Percentiles rank a stretch among this genome's conserved stretches.
Conservation (phyloP, 139 green algal species). For the Picochlorum costavermella region DNA sequence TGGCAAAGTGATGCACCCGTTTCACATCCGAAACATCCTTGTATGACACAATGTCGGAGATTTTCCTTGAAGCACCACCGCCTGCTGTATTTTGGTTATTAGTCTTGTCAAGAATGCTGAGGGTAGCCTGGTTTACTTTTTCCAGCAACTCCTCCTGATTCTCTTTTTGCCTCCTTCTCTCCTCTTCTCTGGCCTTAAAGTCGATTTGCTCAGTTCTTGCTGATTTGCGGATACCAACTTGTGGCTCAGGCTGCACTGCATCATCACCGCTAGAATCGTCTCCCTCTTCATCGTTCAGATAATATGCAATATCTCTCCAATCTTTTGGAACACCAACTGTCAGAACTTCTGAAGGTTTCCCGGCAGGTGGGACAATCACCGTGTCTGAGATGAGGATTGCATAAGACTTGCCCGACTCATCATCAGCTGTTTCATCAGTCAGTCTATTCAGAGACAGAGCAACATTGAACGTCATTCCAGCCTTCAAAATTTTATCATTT, state of each 20-base stretch:
- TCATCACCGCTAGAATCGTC: conserved; percentile 33
- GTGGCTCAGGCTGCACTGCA: conserved; percentile 18
- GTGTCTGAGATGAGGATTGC: conserved; percentile 85
- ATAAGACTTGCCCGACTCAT: conserved; percentile 31
- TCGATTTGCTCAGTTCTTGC: conserved; percentile 66
- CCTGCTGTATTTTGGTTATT: neutral
- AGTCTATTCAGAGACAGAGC: conserved; percentile 27
- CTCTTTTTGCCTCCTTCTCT: conserved; percentile 51
- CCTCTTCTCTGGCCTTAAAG: conserved; percentile 58
- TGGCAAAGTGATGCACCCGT: conserved; percentile 41
- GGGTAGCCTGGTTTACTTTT: conserved; percentile 77
- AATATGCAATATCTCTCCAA: conserved; percentile 62
- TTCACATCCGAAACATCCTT: conserved; percentile 60
- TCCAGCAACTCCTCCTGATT: conserved; percentile 75
- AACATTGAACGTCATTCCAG: conserved; percentile 68
- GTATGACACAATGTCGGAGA: conserved; percentile 73
- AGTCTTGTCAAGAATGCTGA: conserved; percentile 33
- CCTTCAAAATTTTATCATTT: conserved; percentile 31
- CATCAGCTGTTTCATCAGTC: conserved; percentile 6
- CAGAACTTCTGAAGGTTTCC: conserved; percentile 46
- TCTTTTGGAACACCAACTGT: conserved; percentile 42
- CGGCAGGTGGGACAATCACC: conserved; percentile 49
- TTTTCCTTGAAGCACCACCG: conserved; percentile 16
- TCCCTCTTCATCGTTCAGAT: conserved; percentile 37
- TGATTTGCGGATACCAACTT: conserved; percentile 29